A percentile compares a stretch with the other conserved stretches of the same genome.
Evolutionary conservation across 106 monocot genomes (phyloP).

Genomic region (Allium sativum): DNA sequence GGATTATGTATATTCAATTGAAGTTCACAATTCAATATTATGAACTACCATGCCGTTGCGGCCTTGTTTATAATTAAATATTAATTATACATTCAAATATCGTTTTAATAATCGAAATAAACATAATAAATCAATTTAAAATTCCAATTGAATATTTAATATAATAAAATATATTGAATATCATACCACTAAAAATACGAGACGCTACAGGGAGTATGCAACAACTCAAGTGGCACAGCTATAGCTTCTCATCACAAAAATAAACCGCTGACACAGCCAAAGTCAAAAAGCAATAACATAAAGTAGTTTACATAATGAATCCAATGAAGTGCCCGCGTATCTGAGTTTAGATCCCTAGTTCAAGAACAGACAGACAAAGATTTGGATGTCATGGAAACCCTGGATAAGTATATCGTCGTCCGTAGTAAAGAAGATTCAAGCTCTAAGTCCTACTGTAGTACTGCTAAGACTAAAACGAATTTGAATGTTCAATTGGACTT

Average conservation of each 20-base stretch:
- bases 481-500: neutral
- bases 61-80: no score
- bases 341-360: slow-evolving; percentile 47
- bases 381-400: slow-evolving; percentile 26
- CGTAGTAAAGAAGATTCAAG: neutral
- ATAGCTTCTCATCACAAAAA: neutral
- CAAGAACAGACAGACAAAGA: slow-evolving; percentile 63
- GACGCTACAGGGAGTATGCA: no score
- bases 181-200: no score
- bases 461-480: neutral
- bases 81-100: no score
- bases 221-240: neutral
- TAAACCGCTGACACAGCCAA: neutral
- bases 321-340: slow-evolving; percentile 34
- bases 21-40: no score
- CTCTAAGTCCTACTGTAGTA: neutral
- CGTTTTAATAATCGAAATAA: no score
- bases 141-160: no score
- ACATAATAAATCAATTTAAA: no score
- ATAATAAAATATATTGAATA: no score
- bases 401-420: neutral
- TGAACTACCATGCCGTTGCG: no score
- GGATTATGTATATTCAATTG: no score
- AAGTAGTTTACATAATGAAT: slow-evolving; percentile 64
- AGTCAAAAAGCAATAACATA: slow-evolving; percentile 19